Evolutionary conservation across 805 yeast species (phyloP).

Genomic region (Sugiyamaella valdiviana): DNA sequence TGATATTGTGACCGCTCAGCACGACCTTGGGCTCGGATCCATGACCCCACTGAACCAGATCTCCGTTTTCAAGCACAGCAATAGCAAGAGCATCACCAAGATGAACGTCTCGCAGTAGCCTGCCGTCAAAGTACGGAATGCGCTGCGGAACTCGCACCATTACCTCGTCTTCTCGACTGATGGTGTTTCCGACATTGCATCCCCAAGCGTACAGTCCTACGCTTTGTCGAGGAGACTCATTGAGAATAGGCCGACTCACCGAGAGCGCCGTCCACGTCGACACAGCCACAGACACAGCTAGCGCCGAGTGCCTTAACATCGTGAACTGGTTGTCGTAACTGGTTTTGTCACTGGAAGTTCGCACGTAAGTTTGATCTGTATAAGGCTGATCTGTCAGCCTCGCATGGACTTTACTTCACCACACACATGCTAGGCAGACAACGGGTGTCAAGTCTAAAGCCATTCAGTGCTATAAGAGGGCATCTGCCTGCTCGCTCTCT

Average conservation of each 20-base stretch:
- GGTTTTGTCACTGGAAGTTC: too few species aligned
- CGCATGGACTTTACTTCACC: too few species aligned
- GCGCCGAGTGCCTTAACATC: neutral
- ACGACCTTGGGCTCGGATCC: constrained; percentile 31
- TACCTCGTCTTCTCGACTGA: constrained; percentile 19
- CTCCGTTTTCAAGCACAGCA: constrained; percentile 64
- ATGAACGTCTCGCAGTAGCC: constrained; percentile 50
- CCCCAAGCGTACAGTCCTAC: constrained; percentile 63
- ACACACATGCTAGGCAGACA: too few species aligned
- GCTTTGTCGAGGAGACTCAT: constrained; percentile 1
- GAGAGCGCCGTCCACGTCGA: constrained; percentile 2
- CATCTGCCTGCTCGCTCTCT: too few species aligned
- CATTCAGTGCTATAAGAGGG: too few species aligned
- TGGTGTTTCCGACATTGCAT: constrained; percentile 35
- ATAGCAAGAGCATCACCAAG: constrained; percentile 41
- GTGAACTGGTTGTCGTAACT: too few species aligned
- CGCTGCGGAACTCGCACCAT: constrained; percentile 52
- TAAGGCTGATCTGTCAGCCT: too few species aligned
- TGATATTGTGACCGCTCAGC: constrained; percentile 43
- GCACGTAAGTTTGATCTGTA: too few species aligned
- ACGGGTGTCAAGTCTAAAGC: too few species aligned
- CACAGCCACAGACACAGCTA: constrained; percentile 1
- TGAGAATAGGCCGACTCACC: constrained; percentile 9
- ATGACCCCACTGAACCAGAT: constrained; percentile 65
- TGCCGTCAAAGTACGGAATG: constrained; percentile 56